Conservation (phyloP, 257 asterid species). For the Capsicum rhomboideum region DNA sequence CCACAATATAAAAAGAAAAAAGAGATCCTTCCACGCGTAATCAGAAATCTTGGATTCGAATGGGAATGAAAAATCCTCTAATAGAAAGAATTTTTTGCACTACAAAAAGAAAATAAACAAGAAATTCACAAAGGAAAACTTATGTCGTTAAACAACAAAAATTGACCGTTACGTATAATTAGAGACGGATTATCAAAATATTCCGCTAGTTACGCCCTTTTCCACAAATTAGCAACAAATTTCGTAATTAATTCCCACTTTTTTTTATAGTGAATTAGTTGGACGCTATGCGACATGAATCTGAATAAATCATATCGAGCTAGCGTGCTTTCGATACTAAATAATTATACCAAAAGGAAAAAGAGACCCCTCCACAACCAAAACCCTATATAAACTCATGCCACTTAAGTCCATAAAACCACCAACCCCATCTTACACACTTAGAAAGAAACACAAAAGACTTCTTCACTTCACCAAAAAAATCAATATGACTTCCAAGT, state of each 20-base stretch:
- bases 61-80: neutral
- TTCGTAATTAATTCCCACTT: neutral
- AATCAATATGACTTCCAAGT: constrained; percentile 7
- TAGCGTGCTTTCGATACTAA: neutral
- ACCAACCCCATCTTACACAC: neutral
- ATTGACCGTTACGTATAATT: neutral
- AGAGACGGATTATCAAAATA: neutral
- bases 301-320: neutral
- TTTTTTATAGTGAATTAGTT: neutral
- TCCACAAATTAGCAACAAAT: neutral
- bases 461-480: neutral
- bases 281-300: neutral
- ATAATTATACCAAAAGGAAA: neutral
- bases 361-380: neutral
- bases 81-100: neutral
- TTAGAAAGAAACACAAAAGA: neutral
- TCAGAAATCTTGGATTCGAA: neutral
- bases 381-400: constrained; percentile 1
- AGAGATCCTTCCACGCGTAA: neutral
- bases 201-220: neutral
- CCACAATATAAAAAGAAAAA: neutral
- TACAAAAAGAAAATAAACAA: neutral
- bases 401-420: neutral
- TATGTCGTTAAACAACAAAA: neutral
- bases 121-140: neutral